phyloP scores from a whole-genome alignment of 768 basidiomycete species.

The Tricholoma sp. region DNA sequence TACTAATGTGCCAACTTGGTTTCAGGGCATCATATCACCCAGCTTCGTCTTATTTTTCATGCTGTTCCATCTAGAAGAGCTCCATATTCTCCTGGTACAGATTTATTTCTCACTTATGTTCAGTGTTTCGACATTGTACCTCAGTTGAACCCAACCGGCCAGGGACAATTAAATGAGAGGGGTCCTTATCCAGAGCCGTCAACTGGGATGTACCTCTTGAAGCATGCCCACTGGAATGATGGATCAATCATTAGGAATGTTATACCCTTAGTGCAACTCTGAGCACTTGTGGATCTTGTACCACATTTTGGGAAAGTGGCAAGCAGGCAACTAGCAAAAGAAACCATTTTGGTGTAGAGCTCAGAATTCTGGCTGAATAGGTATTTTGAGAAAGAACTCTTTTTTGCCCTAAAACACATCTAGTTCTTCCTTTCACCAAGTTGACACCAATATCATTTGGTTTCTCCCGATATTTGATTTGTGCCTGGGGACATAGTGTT shows the following conservation, averaged over 20 bases:
- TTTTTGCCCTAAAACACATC: neutral
- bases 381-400: too few relatives aligned
- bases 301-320: slow-evolving; percentile 7
- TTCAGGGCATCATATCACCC: slow-evolving; percentile 1
- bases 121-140: slow-evolving; percentile 5
- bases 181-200: slow-evolving; percentile 2
- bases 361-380: slow-evolving; percentile 1
- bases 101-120: slow-evolving; percentile 1
- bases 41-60: neutral
- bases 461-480: neutral
- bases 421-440: neutral
- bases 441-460: neutral
- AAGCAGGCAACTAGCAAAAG: neutral
- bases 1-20: neutral
- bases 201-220: slow-evolving; percentile 4
- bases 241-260: slow-evolving; percentile 4
- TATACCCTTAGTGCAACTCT: slow-evolving; percentile 3
- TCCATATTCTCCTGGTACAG: neutral
- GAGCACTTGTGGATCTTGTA: slow-evolving; percentile 5
- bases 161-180: neutral
- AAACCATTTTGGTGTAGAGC: slow-evolving; percentile 2
- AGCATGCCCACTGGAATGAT: neutral
- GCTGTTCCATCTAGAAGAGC: neutral
- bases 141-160: neutral
- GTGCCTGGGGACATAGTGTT: neutral